A percentile compares a stretch with the other conserved stretches of the same genome.
Conservation (phyloP, 805 yeast species). For the Peterozyma toletana region DNA sequence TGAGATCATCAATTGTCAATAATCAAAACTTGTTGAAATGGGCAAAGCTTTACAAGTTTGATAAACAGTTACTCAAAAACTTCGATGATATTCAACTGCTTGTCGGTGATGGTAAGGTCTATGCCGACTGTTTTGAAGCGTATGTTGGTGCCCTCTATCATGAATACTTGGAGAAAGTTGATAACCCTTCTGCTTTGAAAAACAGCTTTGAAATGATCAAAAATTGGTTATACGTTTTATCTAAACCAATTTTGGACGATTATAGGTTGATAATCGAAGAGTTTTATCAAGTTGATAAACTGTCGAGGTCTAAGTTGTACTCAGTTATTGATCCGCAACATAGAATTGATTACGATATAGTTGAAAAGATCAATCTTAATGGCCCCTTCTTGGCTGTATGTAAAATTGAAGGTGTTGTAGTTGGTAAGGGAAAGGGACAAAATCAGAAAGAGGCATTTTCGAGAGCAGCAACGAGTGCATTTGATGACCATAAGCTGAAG, state of each 20-base stretch:
- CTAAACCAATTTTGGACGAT: conserved; percentile 34
- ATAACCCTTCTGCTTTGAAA: conserved; percentile 12
- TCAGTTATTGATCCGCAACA: conserved; percentile 70
- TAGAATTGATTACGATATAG: conserved; percentile 32
- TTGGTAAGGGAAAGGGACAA: conserved; percentile 70
- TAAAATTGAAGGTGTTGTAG: conserved; percentile 49
- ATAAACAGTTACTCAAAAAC: conserved; percentile 43
- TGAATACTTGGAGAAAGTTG: conserved; percentile 30
- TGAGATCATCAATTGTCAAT: conserved; percentile 65
- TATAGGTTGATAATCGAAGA: conserved; percentile 19
- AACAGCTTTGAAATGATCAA: conserved; percentile 36
- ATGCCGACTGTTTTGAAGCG: conserved; percentile 92
- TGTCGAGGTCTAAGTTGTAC: conserved; percentile 75
- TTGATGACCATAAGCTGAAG: conserved; percentile 32
- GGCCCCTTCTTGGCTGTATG: conserved; percentile 63
- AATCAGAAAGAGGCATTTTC: conserved; percentile 72
- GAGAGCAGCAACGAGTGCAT: conserved; percentile 79
- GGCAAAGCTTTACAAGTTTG: conserved; percentile 62
- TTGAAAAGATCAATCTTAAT: conserved; percentile 15
- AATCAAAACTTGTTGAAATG: conserved; percentile 68
- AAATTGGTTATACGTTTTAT: conserved; percentile 48
- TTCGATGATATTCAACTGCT: conserved; percentile 36
- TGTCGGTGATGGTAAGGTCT: conserved; percentile 57
- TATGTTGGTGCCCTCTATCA: conserved; percentile 78
- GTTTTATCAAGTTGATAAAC: conserved; percentile 26